Base-by-base conservation (phyloP, 352 stramenopile genomes). In the Globisporangium spinosum region DNA sequence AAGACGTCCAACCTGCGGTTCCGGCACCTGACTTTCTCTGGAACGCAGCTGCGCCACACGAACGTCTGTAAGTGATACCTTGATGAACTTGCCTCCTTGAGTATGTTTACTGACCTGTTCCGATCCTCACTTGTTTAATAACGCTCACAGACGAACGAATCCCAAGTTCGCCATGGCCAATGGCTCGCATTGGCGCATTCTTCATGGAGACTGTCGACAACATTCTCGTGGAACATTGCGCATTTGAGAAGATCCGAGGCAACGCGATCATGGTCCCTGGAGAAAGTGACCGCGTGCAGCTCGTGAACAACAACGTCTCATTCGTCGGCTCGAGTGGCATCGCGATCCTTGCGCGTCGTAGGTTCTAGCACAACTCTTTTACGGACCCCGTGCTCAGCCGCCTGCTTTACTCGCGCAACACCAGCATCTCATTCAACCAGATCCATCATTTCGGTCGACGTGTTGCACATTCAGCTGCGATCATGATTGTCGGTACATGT, bases 381-480 rank as follows among this genome's bases (percentile, higher is more conserved):
- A 64, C 59, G 2, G 54, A 71, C 0, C 55, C 67, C 8, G 79
- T 90, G 12, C 71, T 80, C 3, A 59, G 61, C 2, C 73, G 83
- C 22, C 57, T 89, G 5, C 68, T 94, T 20, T 71, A 74, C 15
- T 77, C 82, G 2, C 73, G 72, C 0, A 62, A 67, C 3, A 62
- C 81, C 20, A 90, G 83, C 47, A 62, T 94, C 15, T 89, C 82
- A n/a, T 89, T 76, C 62, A 94, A 94, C 62, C 82, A 91, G 59
- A 69, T 94, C 0, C 83, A 94, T 62, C 81, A 91, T 27, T 75
- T 89, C 47, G 86, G 86, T 8, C 77, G 75, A 12, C 72, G 77
- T 40, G 68, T 86, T 20, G 54, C 78, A 0, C 86, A 89, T 55
- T 84, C 77, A 20, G 77, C 76, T 20, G 86, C 76, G 0, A 71